A percentile compares a stretch with the other conserved stretches of the same genome.
These are phyloP conservation scores for Bryum argenteum DNA, from an alignment of 225 moss, liverwort and hornwort genomes.

Conservation along the genomic window DNA sequence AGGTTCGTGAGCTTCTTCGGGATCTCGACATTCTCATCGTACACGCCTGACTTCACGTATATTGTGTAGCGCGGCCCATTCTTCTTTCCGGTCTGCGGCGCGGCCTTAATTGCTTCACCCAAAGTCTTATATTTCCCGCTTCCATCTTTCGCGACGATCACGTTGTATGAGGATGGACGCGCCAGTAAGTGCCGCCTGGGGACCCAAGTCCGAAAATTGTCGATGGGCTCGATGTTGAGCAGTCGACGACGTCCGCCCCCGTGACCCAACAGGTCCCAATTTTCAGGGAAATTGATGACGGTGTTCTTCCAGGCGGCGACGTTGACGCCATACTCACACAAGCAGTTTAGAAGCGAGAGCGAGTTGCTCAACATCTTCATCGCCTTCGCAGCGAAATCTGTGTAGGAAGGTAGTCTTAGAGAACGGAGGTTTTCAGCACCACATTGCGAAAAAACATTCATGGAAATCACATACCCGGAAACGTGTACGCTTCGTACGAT, in stretches of 20 bases:
- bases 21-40: constrained; percentile 46
- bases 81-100: constrained; percentile 33
- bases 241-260: constrained; percentile 16
- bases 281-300: background rate
- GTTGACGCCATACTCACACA: constrained; percentile 17
- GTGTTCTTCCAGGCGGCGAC: constrained; percentile 21
- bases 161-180: constrained; percentile 14
- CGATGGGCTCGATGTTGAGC: background rate
- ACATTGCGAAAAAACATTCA: no score
- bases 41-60: constrained; percentile 55
- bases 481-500: background rate
- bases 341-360: constrained; percentile 25
- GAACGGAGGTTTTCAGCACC: no score
- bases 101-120: constrained; percentile 43
- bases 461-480: background rate
- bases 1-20: constrained; percentile 39
- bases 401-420: no score
- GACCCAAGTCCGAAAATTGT: constrained; percentile 15
- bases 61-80: constrained; percentile 37
- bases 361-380: constrained; percentile 23
- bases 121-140: constrained; percentile 36
- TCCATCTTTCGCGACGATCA: constrained; percentile 47
- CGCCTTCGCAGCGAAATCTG: background rate
- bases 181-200: constrained; percentile 25
- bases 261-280: constrained; percentile 1